Evolutionary conservation across 768 basidiomycete species (phyloP).

Genomic region (Amanita subjunquillea): DNA sequence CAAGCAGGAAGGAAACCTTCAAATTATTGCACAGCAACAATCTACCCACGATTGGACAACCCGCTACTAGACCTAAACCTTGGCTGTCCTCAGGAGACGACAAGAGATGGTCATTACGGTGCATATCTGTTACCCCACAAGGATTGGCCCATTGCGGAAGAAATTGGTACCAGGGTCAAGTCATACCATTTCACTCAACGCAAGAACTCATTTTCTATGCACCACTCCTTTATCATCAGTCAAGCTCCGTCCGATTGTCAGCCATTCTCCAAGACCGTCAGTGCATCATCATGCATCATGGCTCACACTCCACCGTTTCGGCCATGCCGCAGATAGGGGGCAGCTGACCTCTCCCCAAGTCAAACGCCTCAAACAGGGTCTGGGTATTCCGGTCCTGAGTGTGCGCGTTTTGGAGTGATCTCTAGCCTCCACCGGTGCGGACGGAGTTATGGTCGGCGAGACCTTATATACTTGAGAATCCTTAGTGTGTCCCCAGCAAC

Average conservation of each 20-base stretch:
- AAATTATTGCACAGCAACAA: slow-evolving; percentile 45
- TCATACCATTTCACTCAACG: not conserved
- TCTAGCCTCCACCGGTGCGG: slow-evolving; percentile 49
- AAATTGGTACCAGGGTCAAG: slow-evolving; percentile 37
- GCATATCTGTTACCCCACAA: slow-evolving; percentile 66
- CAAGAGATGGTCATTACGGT: slow-evolving; percentile 57
- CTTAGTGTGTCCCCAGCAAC: slow-evolving; percentile 36
- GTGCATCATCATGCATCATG: too few relatives aligned
- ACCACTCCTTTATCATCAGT: slow-evolving; percentile 46
- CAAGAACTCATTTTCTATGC: slow-evolving; percentile 27
- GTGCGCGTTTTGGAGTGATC: slow-evolving; percentile 51
- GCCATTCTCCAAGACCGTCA: slow-evolving; percentile 22
- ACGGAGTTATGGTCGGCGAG: slow-evolving; percentile 78
- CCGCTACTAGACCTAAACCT: slow-evolving; percentile 59
- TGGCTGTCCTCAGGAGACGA: slow-evolving; percentile 69
- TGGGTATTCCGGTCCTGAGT: slow-evolving; percentile 54
- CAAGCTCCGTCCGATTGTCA: slow-evolving; percentile 51
- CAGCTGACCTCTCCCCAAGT: slow-evolving; percentile 57
- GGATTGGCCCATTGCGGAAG: slow-evolving; percentile 61
- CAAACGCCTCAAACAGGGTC: slow-evolving; percentile 37
- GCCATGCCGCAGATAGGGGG: slow-evolving; percentile 61
- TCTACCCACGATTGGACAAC: not conserved
- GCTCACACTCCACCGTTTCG: slow-evolving; percentile 67
- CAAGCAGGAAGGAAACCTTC: slow-evolving; percentile 52
- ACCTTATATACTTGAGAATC: slow-evolving; percentile 54